phyloP scores from a whole-genome alignment of 495 filamentous ascomycete species.

The Astrothelium macrocarpum region DNA sequence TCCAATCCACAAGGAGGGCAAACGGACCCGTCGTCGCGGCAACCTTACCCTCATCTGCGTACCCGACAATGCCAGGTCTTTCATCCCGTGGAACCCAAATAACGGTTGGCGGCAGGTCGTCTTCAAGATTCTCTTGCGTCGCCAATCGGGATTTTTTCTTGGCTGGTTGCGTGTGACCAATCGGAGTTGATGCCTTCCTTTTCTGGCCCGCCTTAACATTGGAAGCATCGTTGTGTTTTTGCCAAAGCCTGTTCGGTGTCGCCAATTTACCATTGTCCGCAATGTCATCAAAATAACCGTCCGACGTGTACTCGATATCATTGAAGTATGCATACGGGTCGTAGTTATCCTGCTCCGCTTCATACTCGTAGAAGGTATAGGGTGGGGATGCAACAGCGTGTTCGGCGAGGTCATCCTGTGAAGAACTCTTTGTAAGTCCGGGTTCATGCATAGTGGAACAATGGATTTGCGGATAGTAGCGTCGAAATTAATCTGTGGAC shows the following conservation, averaged over 20 bases:
- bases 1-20: slow-evolving; percentile 31
- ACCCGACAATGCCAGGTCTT: slow-evolving; percentile 3
- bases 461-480: not conserved
- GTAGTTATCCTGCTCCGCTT: slow-evolving; percentile 19
- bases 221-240: slow-evolving; percentile 9
- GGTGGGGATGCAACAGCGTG: slow-evolving; percentile 30
- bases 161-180: not conserved
- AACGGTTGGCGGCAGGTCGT: slow-evolving; percentile 9
- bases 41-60: not conserved
- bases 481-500: not conserved
- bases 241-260: slow-evolving; percentile 18
- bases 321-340: slow-evolving; percentile 27
- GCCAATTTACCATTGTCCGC: slow-evolving; percentile 6
- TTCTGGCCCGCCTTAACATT: slow-evolving; percentile 7
- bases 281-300: slow-evolving; percentile 28
- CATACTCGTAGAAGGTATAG: slow-evolving; percentile 13
- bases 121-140: slow-evolving; percentile 1
- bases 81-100: slow-evolving; percentile 18
- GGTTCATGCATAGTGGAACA: not conserved
- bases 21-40: slow-evolving; percentile 9
- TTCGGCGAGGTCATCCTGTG: slow-evolving; percentile 34
- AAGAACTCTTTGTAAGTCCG: not conserved
- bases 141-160: not conserved
- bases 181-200: slow-evolving; percentile 3
- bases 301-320: slow-evolving; percentile 31